Conservation (phyloP, 2,329 filamentous ascomycete species). For the Cladophialophora immunda region DNA sequence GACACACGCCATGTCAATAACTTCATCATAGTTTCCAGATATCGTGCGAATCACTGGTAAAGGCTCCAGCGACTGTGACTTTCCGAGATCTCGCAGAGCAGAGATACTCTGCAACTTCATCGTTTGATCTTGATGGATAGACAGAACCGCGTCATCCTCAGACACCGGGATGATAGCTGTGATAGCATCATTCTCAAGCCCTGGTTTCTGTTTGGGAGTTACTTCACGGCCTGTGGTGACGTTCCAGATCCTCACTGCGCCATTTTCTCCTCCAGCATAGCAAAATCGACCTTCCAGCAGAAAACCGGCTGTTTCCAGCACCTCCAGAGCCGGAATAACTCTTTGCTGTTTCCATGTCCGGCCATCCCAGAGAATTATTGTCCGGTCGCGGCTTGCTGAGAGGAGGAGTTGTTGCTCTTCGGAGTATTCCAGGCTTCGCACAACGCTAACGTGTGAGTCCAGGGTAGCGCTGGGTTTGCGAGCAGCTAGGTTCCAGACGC, state of each 20-base stretch:
- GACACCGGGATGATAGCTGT: constrained; percentile 72
- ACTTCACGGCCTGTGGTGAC: constrained; percentile 79
- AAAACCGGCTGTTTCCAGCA: constrained; percentile 85
- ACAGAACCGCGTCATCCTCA: constrained; percentile 64
- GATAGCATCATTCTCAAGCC: constrained; percentile 71
- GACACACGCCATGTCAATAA: constrained; percentile 91
- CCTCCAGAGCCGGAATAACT: constrained; percentile 84
- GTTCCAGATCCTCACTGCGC: constrained; percentile 84
- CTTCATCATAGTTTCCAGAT: constrained; percentile 95
- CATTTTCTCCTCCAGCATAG: constrained; percentile 85
- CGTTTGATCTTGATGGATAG: constrained; percentile 89
- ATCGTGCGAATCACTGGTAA: constrained; percentile 76
- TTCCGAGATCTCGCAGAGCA: constrained; percentile 49
- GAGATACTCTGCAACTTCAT: constrained; percentile 74
- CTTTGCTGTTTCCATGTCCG: constrained; percentile 82
- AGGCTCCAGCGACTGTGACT: constrained; percentile 50
- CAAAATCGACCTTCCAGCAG: constrained; percentile 74
- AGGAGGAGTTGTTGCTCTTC: constrained; percentile 76
- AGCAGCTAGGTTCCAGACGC: constrained; percentile 91
- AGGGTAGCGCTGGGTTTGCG: constrained; percentile 77
- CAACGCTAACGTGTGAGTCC: constrained; percentile 93
- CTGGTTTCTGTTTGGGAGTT: constrained; percentile 73
- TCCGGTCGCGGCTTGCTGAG: constrained; percentile 90
- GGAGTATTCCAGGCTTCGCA: constrained; percentile 87
- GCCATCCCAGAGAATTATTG: constrained; percentile 89